phyloP scores from a whole-genome alignment of 164 flowering plant genomes.

The Umbilicus rupestris region DNA sequence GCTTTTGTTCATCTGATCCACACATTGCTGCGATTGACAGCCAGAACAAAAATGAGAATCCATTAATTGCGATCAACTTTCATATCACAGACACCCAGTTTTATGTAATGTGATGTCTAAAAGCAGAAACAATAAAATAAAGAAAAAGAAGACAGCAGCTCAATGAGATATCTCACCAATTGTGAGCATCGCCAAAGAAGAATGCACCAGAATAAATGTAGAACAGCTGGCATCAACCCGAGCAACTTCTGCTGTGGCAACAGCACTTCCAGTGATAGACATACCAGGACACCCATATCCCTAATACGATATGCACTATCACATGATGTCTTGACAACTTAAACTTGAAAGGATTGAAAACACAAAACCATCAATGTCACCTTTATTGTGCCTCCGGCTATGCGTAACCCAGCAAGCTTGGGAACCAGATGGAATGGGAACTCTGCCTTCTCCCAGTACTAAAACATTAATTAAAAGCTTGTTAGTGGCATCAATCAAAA shows the following conservation, averaged over 20 bases:
- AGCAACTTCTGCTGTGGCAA: slow-evolving; percentile 70
- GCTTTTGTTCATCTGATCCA: slow-evolving; percentile 88
- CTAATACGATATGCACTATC: slow-evolving; percentile 22
- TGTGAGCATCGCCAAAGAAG: slow-evolving; percentile 92
- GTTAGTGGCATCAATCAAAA: not conserved
- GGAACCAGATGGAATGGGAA: slow-evolving; percentile 88
- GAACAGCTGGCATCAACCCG: slow-evolving; percentile 98
- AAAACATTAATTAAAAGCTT: slow-evolving; percentile 6
- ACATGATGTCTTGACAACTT: not conserved
- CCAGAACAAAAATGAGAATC: slow-evolving; percentile 10
- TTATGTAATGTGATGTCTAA: not conserved
- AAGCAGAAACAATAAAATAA: not conserved
- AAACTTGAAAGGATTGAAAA: not conserved
- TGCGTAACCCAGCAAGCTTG: slow-evolving; percentile 49
- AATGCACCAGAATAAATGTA: slow-evolving; percentile 86
- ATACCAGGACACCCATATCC: slow-evolving; percentile 94
- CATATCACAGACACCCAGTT: not conserved
- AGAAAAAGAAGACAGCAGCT: not conserved
- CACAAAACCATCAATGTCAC: slow-evolving; percentile 22
- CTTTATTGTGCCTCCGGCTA: slow-evolving; percentile 91
- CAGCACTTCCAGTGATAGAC: slow-evolving; percentile 68
- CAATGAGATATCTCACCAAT: slow-evolving; percentile 42
- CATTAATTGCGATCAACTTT: slow-evolving; percentile 5
- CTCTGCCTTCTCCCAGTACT: slow-evolving; percentile 99
- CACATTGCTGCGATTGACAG: slow-evolving; percentile 51